These are phyloP conservation scores for Trametes hirsuta DNA, from an alignment of 1,284 basidiomycete genomes.

Conservation along the genomic window DNA sequence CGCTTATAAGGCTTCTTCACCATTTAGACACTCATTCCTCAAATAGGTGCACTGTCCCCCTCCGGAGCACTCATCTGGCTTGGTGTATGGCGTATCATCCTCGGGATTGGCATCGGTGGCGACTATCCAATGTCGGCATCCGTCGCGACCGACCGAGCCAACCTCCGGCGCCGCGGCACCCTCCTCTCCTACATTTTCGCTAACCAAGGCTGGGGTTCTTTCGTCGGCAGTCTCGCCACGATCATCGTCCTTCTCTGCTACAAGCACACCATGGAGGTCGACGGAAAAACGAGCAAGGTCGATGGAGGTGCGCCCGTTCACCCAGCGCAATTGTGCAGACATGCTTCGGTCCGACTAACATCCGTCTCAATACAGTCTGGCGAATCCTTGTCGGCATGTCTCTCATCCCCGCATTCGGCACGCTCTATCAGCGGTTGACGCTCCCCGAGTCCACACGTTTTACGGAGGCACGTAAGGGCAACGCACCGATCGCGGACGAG, in stretches of 20 bases:
- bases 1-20: not conserved
- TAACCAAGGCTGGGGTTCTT: slow-evolving; percentile 77
- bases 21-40: not conserved
- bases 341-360: not conserved
- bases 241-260: slow-evolving; percentile 75
- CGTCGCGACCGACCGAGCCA: slow-evolving; percentile 72
- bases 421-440: slow-evolving; percentile 75
- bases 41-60: slow-evolving; percentile 45
- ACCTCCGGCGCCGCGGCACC: slow-evolving; percentile 71
- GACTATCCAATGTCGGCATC: slow-evolving; percentile 83
- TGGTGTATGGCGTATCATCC: slow-evolving; percentile 67
- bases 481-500: slow-evolving; percentile 35
- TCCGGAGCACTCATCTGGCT: slow-evolving; percentile 60
- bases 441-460: slow-evolving; percentile 72
- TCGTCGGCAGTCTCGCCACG: slow-evolving; percentile 66
- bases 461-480: slow-evolving; percentile 43
- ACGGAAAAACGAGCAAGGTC: slow-evolving; percentile 60
- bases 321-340: not conserved
- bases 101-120: slow-evolving; percentile 79
- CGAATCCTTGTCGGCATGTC: slow-evolving; percentile 54
- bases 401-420: slow-evolving; percentile 59
- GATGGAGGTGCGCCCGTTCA: slow-evolving; percentile 55
- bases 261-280: slow-evolving; percentile 62
- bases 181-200: slow-evolving; percentile 78
- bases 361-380: slow-evolving; percentile 41